These are phyloP conservation scores for Ustilago sp. DNA, from an alignment of 1,284 basidiomycete species.

Conservation along the genomic window DNA sequence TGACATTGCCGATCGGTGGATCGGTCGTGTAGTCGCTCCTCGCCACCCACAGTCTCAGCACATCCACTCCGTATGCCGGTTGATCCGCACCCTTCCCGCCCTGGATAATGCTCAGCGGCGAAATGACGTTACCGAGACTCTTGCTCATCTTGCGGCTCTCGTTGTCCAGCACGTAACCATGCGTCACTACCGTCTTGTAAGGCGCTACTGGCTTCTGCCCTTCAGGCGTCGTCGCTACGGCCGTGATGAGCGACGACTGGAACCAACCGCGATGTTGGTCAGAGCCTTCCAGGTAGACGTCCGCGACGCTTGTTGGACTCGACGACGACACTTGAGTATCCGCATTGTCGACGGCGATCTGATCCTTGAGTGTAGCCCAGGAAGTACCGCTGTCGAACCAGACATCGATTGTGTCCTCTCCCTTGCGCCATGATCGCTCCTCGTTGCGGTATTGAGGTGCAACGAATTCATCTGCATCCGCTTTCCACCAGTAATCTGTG, in stretches of 20 bases:
- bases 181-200: constrained; percentile 87
- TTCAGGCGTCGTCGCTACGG: constrained; percentile 73
- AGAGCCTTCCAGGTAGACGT: constrained; percentile 93
- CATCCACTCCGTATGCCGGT: constrained; percentile 86
- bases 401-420: constrained; percentile 96
- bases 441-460: constrained; percentile 52
- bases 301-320: constrained; percentile 73
- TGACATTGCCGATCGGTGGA: constrained; percentile 83
- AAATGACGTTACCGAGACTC: constrained; percentile 90
- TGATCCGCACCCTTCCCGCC: constrained; percentile 77
- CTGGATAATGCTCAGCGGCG: constrained; percentile 82
- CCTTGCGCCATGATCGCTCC: constrained; percentile 67
- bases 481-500: constrained; percentile 90
- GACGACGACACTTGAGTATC: background rate
- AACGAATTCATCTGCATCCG: constrained; percentile 82
- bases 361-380: constrained; percentile 81
- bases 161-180: constrained; percentile 96
- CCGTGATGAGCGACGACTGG: constrained; percentile 91
- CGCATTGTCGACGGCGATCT: constrained; percentile 40
- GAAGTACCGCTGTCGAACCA: constrained; percentile 99
- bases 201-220: constrained; percentile 72
- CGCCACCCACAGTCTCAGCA: constrained; percentile 90
- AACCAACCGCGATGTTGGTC: constrained; percentile 99
- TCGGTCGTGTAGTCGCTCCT: constrained; percentile 91
- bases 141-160: constrained; percentile 98